Base-by-base conservation (phyloP, 331 rosid species). In the Prunus yedoensis region DNA sequence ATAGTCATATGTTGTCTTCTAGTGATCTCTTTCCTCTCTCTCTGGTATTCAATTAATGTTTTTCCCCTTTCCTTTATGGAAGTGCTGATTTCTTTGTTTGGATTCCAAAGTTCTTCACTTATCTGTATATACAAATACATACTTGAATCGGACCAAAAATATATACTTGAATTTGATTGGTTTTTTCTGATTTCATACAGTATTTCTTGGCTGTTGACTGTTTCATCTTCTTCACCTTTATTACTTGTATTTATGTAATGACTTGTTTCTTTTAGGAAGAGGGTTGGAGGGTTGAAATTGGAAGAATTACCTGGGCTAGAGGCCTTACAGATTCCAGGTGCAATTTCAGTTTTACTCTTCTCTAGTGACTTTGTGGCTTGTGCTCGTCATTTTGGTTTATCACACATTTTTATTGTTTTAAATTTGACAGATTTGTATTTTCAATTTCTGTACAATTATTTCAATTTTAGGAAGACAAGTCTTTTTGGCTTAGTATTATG, bases 261-360 rank as follows among this genome's bases (percentile, higher is more conserved):
- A 28, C 77, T 47, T 60, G 56, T 65, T 73, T 74, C 23, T 70
- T 43, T 58, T 59, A 94, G 99, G 82, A 94, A 94, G 83, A 90
- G 77, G 80, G 97, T 94, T 70, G 99, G 97, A 74, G 99, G 99
- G 71, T 78, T 94, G 83, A 94, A 92, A 74, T 79, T 94, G 86
- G 99, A 92, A 78, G 99, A 92, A 60, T 68, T 94, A 83, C 97
- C 99, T 0, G 93, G 96, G 70, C 72, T 90, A 86, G 97, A 94
- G 63, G 88, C 97, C 72, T 85, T 94, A 77, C 91, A 87, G 86
- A 87, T 90, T 77, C 96, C 97, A 81, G 98, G 96, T 94, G 51
- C 25, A 60, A 54, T 81, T 81, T 59, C 73, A 75, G 28, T 53
- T 25, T 13, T 68, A 81, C 43, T 30, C 41, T 17, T 61, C 47